These are phyloP conservation scores for Kodamaea sp. DNA, from an alignment of 1,139 yeast species.

Conservation along the genomic window DNA sequence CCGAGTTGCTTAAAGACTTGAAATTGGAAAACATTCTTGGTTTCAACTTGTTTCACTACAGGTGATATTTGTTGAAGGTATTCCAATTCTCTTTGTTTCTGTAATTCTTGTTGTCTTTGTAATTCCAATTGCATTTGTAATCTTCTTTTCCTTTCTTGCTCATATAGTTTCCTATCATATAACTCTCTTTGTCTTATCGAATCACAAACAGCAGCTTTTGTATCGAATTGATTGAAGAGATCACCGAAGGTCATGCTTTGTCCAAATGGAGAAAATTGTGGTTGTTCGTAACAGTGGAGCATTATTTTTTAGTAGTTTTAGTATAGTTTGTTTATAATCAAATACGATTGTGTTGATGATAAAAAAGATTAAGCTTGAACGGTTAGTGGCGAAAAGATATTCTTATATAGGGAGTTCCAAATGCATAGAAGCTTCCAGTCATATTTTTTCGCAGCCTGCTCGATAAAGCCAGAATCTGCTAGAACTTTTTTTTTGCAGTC, in stretches of 20 bases:
- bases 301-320: constrained; percentile 1
- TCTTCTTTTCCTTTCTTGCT: constrained; percentile 1
- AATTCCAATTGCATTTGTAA: constrained; percentile 1
- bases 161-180: not conserved
- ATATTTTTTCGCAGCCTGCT: constrained; percentile 7
- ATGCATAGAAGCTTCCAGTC: constrained; percentile 7
- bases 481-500: constrained; percentile 5
- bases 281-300: constrained; percentile 9
- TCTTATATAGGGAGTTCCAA: not conserved
- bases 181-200: not conserved
- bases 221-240: not conserved
- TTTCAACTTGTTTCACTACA: constrained; percentile 21
- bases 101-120: constrained; percentile 1
- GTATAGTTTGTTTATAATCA: not conserved
- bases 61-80: not conserved
- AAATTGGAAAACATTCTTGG: constrained; percentile 36
- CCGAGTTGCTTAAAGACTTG: constrained; percentile 38
- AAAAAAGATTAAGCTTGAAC: too few species aligned
- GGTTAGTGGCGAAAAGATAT: not conserved
- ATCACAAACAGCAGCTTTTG: not conserved
- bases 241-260: constrained; percentile 3
- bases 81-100: constrained; percentile 2
- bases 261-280: constrained; percentile 1
- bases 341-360: not conserved
- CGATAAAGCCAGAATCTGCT: constrained; percentile 9